phyloP scores from a whole-genome alignment of 177 flowering plant species.

The Telopea speciosissima region DNA sequence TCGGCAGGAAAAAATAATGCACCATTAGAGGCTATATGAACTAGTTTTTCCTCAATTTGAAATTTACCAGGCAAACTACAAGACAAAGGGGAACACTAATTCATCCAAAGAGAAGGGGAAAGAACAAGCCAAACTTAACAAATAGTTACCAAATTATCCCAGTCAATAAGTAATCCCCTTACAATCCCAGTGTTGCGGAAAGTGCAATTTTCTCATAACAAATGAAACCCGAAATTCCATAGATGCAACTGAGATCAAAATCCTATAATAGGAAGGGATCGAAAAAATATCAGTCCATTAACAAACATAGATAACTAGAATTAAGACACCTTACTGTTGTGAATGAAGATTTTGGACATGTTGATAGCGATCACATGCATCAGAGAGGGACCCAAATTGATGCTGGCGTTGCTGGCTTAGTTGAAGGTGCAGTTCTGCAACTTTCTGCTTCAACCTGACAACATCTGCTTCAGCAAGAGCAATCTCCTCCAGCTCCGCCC shows the following conservation, averaged over 20 bases:
- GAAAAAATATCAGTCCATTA: background rate
- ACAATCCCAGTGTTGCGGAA: too few relatives aligned
- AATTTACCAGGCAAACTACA: background rate
- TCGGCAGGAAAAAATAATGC: background rate
- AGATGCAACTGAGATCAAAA: background rate
- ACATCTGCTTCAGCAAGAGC: conserved; percentile 99
- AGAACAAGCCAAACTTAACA: background rate
- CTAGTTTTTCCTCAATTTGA: background rate
- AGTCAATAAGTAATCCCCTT: too few relatives aligned
- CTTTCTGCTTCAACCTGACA: conserved; percentile 94
- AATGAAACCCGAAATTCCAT: background rate
- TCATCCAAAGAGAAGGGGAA: too few relatives aligned
- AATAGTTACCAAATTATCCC: background rate
- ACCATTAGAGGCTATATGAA: background rate
- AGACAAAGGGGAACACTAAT: background rate
- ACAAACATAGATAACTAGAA: background rate
- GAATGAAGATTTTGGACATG: conserved; percentile 56
- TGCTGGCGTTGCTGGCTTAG: conserved; percentile 90
- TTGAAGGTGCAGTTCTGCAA: conserved; percentile 95
- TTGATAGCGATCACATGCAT: conserved; percentile 58
- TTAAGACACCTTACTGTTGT: conserved; percentile 59
- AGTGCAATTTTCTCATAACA: background rate
- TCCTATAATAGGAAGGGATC: background rate
- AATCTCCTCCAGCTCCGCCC: conserved; percentile 98
- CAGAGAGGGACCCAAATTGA: conserved; percentile 83